These are phyloP conservation scores for Solanum chacoense DNA, from an alignment of 305 asterid genomes.

Conservation along the genomic window DNA sequence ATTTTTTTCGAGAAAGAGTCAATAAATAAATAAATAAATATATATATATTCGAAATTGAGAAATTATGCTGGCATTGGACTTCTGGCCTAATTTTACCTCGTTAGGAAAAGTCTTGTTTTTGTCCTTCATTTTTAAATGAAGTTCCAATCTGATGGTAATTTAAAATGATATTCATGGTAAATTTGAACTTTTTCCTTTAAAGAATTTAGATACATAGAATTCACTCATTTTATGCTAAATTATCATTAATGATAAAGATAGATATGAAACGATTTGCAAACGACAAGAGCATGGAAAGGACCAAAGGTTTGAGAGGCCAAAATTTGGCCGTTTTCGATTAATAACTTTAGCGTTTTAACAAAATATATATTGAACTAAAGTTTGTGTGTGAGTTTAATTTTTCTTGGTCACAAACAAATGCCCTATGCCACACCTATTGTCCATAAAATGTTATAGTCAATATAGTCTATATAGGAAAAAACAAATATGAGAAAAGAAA, in stretches of 20 bases:
- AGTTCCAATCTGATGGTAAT: not conserved
- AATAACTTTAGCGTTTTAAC: not conserved
- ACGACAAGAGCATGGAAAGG: too few relatives aligned
- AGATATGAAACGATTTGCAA: not conserved
- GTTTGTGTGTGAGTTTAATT: not conserved
- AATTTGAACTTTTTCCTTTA: not conserved
- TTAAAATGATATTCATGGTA: not conserved
- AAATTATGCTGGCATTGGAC: not conserved
- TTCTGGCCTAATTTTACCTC: not conserved
- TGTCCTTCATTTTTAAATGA: not conserved
- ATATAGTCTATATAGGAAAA: not conserved
- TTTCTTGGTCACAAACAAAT: not conserved
- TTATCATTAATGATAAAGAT: too few relatives aligned
- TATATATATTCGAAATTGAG: not conserved
- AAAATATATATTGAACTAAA: not conserved
- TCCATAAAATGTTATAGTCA: not conserved
- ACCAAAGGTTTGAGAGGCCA: too few relatives aligned
- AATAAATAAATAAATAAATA: too few relatives aligned
- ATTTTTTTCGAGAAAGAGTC: too few relatives aligned
- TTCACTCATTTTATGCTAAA: not conserved
- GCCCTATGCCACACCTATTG: not conserved
- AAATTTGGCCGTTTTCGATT: not conserved
- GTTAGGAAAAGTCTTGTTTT: not conserved
- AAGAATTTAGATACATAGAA: not conserved
- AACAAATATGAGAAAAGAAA: not conserved